Base-by-base conservation (phyloP, 176 grass and related monocot genomes). In the Cenchrus purpureus region DNA sequence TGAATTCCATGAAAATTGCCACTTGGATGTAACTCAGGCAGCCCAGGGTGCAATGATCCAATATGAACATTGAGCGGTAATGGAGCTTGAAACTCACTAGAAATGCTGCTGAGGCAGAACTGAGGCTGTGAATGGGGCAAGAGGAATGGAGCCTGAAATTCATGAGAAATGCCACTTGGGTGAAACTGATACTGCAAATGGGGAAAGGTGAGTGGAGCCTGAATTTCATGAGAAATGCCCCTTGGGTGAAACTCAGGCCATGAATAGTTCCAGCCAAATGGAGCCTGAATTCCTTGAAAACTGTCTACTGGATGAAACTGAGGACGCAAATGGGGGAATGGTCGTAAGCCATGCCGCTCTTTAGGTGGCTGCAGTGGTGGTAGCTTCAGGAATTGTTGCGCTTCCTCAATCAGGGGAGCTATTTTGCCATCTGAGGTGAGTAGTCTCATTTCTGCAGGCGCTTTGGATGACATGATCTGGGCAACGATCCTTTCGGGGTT, bases 351-450 rank as follows among this genome's bases (percentile, higher is more conserved):
- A 60, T 31, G 25, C 25, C 4, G 25, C 32, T 15, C 54, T 20
- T 50, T 65, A 65, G 8, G 45, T 48, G 49, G 28, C 55, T 14
- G 53, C 65, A 43, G 29, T 64, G 71, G 69, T 68, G 73, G 45
- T 43, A 64, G 17, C 53, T 76, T 32, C 13, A 16, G 32, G 53
- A 76, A 42, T 12, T 76, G 73, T 13, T 58, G 53, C 53, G 1
- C 17, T 15, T 58, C 83, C 83, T 85, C 80, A 51, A 95, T 83
- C 63, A 87, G 70, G 45, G 81, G 77, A 4, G 62, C 44, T 50
- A 93, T 86, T 58, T 86, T 31, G 20, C 65, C 86, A 34, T 84
- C 87, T 7, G 50, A 20, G 12, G 52, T 71, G 40, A 61, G n/a
- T 42, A 87, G 85, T 7, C 61, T 5, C 4, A 86, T 71, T 68